Evolutionary conservation across 257 asterid species (phyloP).

Genomic region (Solanum sitiens): DNA sequence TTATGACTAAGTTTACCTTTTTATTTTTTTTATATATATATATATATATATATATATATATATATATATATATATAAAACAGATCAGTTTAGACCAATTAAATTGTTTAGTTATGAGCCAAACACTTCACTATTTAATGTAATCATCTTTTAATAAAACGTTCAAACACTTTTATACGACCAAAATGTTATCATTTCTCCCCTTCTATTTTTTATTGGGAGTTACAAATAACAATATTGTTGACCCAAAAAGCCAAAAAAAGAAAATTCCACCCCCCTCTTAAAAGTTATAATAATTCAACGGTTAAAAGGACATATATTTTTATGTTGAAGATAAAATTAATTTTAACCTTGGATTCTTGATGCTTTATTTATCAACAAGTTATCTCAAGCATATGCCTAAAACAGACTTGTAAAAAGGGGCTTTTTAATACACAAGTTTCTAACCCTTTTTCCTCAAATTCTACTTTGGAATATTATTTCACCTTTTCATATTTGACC

Average conservation of each 20-base stretch:
- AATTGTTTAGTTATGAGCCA: not conserved
- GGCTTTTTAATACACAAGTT: conserved; percentile 20
- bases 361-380: not conserved
- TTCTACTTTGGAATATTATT: conserved; percentile 15
- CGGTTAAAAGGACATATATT: not conserved
- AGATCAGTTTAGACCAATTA: not conserved
- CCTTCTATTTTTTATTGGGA: not conserved
- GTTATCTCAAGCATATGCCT: not conserved
- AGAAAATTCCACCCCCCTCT: not conserved
- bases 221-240: not conserved
- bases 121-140: not conserved
- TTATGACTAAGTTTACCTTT: not conserved
- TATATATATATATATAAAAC: not conserved
- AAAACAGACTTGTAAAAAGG: conserved; percentile 15
- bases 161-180: not conserved
- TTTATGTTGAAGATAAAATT: not conserved
- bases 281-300: conserved; percentile 4
- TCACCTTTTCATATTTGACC: conserved; percentile 10
- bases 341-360: conserved; percentile 20
- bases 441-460: conserved; percentile 25
- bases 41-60: too few species aligned
- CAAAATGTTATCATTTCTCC: not conserved
- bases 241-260: not conserved
- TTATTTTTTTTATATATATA: too few species aligned
- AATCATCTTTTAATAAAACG: not conserved